Percentiles rank a stretch among this genome's conserved stretches.
These are phyloP conservation scores for Citrullus colocynthis DNA, from an alignment of 306 rosid species.

Conservation along the genomic window DNA sequence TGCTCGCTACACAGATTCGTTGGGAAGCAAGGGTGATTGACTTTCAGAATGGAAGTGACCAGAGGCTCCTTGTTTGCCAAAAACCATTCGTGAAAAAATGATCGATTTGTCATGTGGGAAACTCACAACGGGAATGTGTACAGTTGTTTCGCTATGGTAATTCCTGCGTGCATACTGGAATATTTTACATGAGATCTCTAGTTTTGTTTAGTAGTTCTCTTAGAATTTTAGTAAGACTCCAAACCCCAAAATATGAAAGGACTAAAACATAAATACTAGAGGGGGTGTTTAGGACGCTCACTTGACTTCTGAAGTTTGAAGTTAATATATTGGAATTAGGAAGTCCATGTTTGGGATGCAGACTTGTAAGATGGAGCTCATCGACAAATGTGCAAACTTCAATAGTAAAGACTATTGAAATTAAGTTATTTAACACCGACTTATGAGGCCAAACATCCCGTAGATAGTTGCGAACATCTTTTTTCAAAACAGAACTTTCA, in stretches of 20 bases:
- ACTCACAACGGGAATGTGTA: slow-evolving; percentile 30
- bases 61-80: slow-evolving; percentile 90
- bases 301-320: too few relatives aligned
- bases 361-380: too few relatives aligned
- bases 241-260: background rate
- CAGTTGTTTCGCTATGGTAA: slow-evolving; percentile 54
- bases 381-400: too few relatives aligned
- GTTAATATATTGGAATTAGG: too few relatives aligned
- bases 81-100: slow-evolving; percentile 80
- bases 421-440: too few relatives aligned
- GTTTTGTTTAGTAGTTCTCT: background rate
- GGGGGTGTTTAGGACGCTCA: too few relatives aligned
- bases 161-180: slow-evolving; percentile 13
- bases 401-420: too few relatives aligned
- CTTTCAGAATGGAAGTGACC: slow-evolving; percentile 91
- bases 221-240: background rate
- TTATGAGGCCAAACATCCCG: too few relatives aligned
- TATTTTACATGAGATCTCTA: background rate
- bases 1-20: slow-evolving; percentile 67
- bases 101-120: slow-evolving; percentile 22
- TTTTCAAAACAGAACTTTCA: too few relatives aligned
- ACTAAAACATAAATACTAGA: background rate
- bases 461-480: background rate
- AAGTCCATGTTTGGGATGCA: too few relatives aligned
- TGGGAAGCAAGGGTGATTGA: slow-evolving; percentile 99